Evolutionary conservation across 352 stramenopile genomes (phyloP).

Genomic region (Phytophthora agathidicida): DNA sequence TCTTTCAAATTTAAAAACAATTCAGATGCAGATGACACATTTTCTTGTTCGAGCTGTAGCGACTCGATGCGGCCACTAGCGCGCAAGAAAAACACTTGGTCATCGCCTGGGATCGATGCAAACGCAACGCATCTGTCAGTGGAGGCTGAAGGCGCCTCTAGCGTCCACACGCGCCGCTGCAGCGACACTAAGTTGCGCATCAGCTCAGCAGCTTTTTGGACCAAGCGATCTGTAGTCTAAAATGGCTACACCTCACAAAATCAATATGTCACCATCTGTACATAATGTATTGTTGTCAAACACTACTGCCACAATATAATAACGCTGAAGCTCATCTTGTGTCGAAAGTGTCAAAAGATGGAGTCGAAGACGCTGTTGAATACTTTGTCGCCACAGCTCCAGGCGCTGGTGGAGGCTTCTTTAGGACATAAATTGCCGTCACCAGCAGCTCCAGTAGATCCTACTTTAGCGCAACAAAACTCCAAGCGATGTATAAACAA

Average conservation of each 20-base stretch:
- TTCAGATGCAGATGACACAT: slow-evolving; percentile 6
- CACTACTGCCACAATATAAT: too few species aligned
- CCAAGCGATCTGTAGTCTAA: too few species aligned
- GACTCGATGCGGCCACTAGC: slow-evolving; percentile 37
- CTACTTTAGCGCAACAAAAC: neutral
- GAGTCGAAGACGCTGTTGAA: slow-evolving; percentile 46
- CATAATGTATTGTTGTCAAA: too few species aligned
- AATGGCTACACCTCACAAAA: too few species aligned
- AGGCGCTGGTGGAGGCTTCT: slow-evolving; percentile 67
- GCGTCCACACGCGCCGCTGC: slow-evolving; percentile 48
- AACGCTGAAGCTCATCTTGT: too few species aligned
- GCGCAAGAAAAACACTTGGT: slow-evolving; percentile 42
- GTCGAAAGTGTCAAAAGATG: slow-evolving; percentile 12
- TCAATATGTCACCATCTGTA: too few species aligned
- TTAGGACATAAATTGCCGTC: slow-evolving; percentile 45
- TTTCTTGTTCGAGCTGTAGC: slow-evolving; percentile 33
- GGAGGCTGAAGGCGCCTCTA: slow-evolving; percentile 16
- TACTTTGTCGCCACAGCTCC: slow-evolving; percentile 65
- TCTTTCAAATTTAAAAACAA: slow-evolving; percentile 28
- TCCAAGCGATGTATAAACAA: neutral
- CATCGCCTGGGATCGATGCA: slow-evolving; percentile 41
- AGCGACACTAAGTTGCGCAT: slow-evolving; percentile 73
- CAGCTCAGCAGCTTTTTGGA: too few species aligned
- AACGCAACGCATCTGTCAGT: slow-evolving; percentile 28
- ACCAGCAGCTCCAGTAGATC: neutral